These are phyloP conservation scores for Claviceps pazoutovae DNA, from an alignment of 2,329 filamentous ascomycete genomes.

Conservation along the genomic window DNA sequence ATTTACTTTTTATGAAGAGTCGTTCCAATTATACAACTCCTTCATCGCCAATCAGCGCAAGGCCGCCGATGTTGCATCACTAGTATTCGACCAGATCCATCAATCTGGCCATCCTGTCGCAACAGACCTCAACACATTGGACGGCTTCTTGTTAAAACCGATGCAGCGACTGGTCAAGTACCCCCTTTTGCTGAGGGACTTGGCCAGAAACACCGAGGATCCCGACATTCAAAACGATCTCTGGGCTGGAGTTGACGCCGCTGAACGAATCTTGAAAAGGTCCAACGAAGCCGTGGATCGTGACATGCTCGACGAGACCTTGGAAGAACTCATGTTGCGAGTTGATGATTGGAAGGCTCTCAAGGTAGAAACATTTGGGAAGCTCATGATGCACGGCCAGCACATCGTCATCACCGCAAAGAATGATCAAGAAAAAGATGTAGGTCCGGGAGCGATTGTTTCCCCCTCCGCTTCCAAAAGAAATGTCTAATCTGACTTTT, in stretches of 20 bases:
- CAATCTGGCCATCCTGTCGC: constrained; percentile 66
- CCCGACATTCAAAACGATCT: constrained; percentile 60
- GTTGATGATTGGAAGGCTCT: constrained; percentile 98
- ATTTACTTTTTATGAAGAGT: constrained; percentile 71
- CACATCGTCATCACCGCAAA: constrained; percentile 84
- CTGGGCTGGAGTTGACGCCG: constrained; percentile 61
- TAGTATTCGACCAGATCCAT: constrained; percentile 77
- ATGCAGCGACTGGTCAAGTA: constrained; percentile 95
- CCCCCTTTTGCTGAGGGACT: constrained; percentile 78
- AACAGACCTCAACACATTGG: constrained; percentile 72
- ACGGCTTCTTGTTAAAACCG: constrained; percentile 87
- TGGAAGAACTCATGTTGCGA: constrained; percentile 64
- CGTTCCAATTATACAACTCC: constrained; percentile 85
- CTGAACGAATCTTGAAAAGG: constrained; percentile 66
- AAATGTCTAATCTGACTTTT: not conserved
- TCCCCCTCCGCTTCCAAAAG: not conserved
- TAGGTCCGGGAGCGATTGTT: constrained; percentile 25
- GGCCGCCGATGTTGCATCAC: constrained; percentile 70
- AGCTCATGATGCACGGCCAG: constrained; percentile 73
- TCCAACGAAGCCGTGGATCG: constrained; percentile 87
- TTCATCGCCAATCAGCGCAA: constrained; percentile 95
- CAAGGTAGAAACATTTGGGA: constrained; percentile 79
- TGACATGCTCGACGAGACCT: constrained; percentile 69
- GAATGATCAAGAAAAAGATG: constrained; percentile 84
- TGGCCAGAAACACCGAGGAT: constrained; percentile 73